Base-by-base conservation (phyloP, 1,284 basidiomycete genomes). In the Apiotrichum siamense region DNA sequence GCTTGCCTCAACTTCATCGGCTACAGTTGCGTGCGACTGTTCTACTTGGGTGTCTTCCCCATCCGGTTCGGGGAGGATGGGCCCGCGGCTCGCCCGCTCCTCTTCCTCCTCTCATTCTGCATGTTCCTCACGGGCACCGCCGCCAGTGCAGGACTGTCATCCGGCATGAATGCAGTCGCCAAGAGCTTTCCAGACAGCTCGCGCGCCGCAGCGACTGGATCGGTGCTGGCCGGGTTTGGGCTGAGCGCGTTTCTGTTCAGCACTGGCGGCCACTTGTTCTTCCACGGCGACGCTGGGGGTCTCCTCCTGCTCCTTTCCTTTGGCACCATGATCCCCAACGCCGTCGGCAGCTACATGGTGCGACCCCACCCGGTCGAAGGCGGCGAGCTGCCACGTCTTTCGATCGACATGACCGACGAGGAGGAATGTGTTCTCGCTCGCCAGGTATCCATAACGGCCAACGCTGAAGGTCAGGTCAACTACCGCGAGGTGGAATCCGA, bases 231-330 rank as follows among this genome's bases (percentile, higher is more conserved):
- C 0, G 88, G 86, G n/a, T 88, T 88, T 54, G 88, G 88, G 0
- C 77, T 90, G 6, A 87, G 85, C 9, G 88, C 87, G 0, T 88
- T 89, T 72, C 76, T 85, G 52, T 90, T 89, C 72, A 84, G 84
- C 21, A 78, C 80, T 0, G 66, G 87, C 18, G 81, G 84, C 0
- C 82, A 86, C 50, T 58, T 77, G 0, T 61, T 84, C 25, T 89
- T 82, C 57, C 81, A 84, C 0, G 87, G 85, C 0, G 78, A 87
- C 59, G 86, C 84, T 0, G 82, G 81, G 4, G 79, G 80, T 5
- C 83, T 89, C 50, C 73, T 90, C 3, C 74, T 83, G 0, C 66
- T 86, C n/a, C 80, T 90, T 11, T 79, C 83, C 0, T 63, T 85
- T 3, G 87, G 87, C 1, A 86, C 85, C 1, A 77, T 83, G 2